Conservation (phyloP, 345 rosid genomes). For the Ceriops decandra region DNA sequence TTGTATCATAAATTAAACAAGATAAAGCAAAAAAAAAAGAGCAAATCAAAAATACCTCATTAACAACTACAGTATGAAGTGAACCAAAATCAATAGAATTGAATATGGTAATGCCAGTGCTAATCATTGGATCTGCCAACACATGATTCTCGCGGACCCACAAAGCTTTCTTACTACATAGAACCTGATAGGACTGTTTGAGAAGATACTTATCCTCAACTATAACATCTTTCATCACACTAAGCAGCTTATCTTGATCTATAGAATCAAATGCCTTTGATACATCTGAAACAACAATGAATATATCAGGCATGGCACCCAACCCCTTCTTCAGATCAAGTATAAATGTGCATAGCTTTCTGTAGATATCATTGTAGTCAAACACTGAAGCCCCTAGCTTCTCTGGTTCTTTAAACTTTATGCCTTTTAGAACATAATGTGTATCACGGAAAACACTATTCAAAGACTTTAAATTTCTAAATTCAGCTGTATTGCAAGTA, state of each 20-base stretch:
- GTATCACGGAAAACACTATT: slow-evolving; percentile 56
- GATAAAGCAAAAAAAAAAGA: background rate
- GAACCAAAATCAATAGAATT: slow-evolving; percentile 38
- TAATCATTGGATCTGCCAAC: slow-evolving; percentile 24
- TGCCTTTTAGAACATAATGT: slow-evolving; percentile 68
- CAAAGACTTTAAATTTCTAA: slow-evolving; percentile 35
- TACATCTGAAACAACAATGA: slow-evolving; percentile 74
- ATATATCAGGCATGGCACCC: slow-evolving; percentile 41
- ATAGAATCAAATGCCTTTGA: slow-evolving; percentile 81
- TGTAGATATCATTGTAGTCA: slow-evolving; percentile 78
- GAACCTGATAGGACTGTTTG: slow-evolving; percentile 44
- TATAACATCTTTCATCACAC: slow-evolving; percentile 48
- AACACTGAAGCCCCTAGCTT: slow-evolving; percentile 74
- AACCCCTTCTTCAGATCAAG: slow-evolving; percentile 46
- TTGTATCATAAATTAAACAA: background rate
- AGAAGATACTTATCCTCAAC: slow-evolving; percentile 44
- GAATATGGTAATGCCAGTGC: slow-evolving; percentile 27
- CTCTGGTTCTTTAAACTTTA: slow-evolving; percentile 58
- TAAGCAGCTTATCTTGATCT: slow-evolving; percentile 61
- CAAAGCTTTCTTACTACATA: slow-evolving; percentile 40
- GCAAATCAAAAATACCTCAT: slow-evolving; percentile 44
- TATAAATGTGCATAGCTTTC: slow-evolving; percentile 58
- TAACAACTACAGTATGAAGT: slow-evolving; percentile 42
- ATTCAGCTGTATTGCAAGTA: background rate
- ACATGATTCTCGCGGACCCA: slow-evolving; percentile 40